A percentile compares a stretch with the other conserved stretches of the same genome.
phyloP scores from a whole-genome alignment of 164 flowering plant genomes.

The Magnolia kwangsiensis region DNA sequence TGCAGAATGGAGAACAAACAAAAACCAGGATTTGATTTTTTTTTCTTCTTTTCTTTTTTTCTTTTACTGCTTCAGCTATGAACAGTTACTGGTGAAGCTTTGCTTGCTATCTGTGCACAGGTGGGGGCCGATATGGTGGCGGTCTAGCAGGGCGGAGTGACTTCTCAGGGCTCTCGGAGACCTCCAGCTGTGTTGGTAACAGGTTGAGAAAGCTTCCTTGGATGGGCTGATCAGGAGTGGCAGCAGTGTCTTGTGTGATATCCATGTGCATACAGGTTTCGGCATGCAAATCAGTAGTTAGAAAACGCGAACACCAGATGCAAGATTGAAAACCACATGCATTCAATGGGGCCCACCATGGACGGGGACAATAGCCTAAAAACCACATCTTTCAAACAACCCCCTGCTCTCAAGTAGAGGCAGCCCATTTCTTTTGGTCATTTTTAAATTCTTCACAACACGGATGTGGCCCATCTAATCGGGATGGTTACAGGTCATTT shows the following conservation, averaged over 20 bases:
- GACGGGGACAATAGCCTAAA: too few relatives aligned
- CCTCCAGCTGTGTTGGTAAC: conserved; percentile 33
- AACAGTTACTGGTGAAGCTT: neutral
- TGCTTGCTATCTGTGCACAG: neutral
- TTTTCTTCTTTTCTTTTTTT: too few relatives aligned
- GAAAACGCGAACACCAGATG: neutral
- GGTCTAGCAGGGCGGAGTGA: conserved; percentile 19
- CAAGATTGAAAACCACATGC: too few relatives aligned
- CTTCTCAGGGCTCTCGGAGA: conserved; percentile 29
- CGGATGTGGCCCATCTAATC: too few relatives aligned
- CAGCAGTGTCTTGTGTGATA: conserved; percentile 2
- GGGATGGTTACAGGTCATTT: too few relatives aligned
- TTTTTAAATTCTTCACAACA: too few relatives aligned
- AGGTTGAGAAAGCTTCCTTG: conserved; percentile 27
- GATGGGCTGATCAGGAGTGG: conserved; percentile 22
- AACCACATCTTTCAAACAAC: too few relatives aligned
- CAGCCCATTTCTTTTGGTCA: too few relatives aligned
- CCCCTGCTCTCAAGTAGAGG: too few relatives aligned
- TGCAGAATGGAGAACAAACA: neutral
- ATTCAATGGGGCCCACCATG: too few relatives aligned
- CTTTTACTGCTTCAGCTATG: neutral
- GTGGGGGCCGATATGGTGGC: conserved; percentile 19
- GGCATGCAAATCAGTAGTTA: neutral
- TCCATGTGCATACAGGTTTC: neutral
- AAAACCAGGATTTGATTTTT: neutral